phyloP scores from a whole-genome alignment of 352 stramenopile species.

The Phytophthora pinifolia region DNA sequence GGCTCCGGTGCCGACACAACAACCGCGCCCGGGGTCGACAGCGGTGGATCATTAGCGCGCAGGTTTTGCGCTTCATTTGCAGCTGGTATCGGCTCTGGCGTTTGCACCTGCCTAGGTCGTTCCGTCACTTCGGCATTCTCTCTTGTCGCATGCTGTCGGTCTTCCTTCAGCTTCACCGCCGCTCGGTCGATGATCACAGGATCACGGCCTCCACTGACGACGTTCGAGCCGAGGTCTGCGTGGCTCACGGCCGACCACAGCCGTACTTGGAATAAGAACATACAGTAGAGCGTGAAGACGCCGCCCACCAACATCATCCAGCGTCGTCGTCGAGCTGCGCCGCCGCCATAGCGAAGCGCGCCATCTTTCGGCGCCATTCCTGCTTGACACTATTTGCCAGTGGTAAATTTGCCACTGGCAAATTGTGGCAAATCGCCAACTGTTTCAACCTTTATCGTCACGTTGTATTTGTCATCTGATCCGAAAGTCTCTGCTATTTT shows the following conservation, averaged over 20 bases:
- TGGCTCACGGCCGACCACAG: constrained; percentile 25
- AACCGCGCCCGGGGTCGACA: constrained; percentile 15
- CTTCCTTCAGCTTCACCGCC: constrained; percentile 4
- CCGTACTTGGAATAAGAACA: constrained; percentile 28
- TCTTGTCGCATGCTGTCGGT: constrained; percentile 4
- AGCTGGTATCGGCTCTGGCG: background rate
- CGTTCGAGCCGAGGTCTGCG: constrained; percentile 29
- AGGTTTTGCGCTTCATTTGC: constrained; percentile 18
- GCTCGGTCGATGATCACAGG: constrained; percentile 4
- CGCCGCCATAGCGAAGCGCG: constrained; percentile 10
- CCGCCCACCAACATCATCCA: constrained; percentile 17
- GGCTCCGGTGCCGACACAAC: constrained; percentile 3
- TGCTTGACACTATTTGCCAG: background rate
- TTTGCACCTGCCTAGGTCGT: background rate
- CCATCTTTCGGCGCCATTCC: constrained; percentile 19
- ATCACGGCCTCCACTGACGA: constrained; percentile 16
- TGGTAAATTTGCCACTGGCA: no score
- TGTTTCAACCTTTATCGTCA: constrained; percentile 5
- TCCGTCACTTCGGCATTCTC: background rate
- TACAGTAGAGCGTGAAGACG: constrained; percentile 23
- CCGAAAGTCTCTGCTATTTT: constrained; percentile 2
- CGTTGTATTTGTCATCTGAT: constrained; percentile 3
- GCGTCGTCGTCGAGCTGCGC: constrained; percentile 10
- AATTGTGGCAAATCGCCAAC: constrained; percentile 4
- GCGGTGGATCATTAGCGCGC: background rate